phyloP scores from a whole-genome alignment of 352 stramenopile genomes.

The Phytophthora palmivora region DNA sequence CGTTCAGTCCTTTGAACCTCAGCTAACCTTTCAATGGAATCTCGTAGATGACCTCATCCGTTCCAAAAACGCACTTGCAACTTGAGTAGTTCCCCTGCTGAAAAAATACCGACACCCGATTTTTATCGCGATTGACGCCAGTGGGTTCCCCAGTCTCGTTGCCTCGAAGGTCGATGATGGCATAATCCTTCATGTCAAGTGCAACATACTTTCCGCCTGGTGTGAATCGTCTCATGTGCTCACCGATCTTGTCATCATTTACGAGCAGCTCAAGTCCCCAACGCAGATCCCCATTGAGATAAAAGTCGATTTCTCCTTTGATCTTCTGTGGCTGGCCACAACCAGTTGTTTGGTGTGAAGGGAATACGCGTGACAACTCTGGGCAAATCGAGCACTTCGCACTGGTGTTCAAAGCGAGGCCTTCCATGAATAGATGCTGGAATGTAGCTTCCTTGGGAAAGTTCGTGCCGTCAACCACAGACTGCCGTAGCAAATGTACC shows the following conservation, averaged over 20 bases:
- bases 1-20: too few relatives aligned
- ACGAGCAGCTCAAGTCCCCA: slow-evolving; percentile 11
- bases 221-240: slow-evolving; percentile 5
- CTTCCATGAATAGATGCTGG: slow-evolving; percentile 29
- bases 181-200: slow-evolving; percentile 2
- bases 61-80: slow-evolving; percentile 4
- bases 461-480: background rate
- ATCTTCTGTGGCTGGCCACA: background rate
- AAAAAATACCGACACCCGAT: slow-evolving; percentile 9
- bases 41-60: too few relatives aligned
- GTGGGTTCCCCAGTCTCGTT: background rate
- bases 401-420: background rate
- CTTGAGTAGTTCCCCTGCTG: slow-evolving; percentile 2
- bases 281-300: slow-evolving; percentile 7
- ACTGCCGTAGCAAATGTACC: slow-evolving; percentile 8
- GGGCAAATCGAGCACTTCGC: slow-evolving; percentile 12
- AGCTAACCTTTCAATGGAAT: too few relatives aligned
- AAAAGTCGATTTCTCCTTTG: slow-evolving; percentile 7
- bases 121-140: background rate
- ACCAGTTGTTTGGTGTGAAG: too few relatives aligned
- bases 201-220: slow-evolving; percentile 9
- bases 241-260: slow-evolving; percentile 2
- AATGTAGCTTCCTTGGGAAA: slow-evolving; percentile 30
- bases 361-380: slow-evolving; percentile 15
- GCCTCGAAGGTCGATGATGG: slow-evolving; percentile 16